Base-by-base conservation (phyloP, 805 yeast genomes). In the Komagataella kurtzmanii region DNA sequence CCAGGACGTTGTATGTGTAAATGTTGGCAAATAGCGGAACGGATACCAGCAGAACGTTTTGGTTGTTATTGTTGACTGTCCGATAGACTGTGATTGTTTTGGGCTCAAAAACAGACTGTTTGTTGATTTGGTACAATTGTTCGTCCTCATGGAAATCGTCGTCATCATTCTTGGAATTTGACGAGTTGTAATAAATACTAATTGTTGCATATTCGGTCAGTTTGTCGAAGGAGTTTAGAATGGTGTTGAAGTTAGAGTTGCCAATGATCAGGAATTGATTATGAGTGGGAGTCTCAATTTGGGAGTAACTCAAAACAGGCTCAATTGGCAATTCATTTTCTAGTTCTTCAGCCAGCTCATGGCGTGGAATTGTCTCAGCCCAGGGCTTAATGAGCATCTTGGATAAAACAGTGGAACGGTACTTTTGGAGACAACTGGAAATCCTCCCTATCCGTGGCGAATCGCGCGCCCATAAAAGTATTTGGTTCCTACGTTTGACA, bases 111-210 rank as follows among this genome's bases (percentile, higher is more conserved):
- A 54, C 60, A 58, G 54, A 59, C 59, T 49, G 68, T 44, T 55
- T 49, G n/a, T 51, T 54, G 7, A 44, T 24, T 12, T 62, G 45
- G 59, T 76, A 76, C 49, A 77, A 64, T 57, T 76, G 81, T 53
- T 74, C 77, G 50, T 73, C 76, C 51, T 75, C 80, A 54, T 75
- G 77, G 53, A 62, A 74, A 10, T 56, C 59, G 3, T 46, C 53
- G 2, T 58, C 65, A 7, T 56, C 55, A 1, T 57, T 61, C 1
- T 50, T 53, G 1, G 54, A 50, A 19, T 3, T 52, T 48, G n/a
- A 36, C 47, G 19, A 18, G 17, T 45, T 21, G 56, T 53, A 3
- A 14, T 23, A 58, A 53, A 7, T 40, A 48, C n/a, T 19, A 24
- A 43, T n/a, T 36, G 49, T 5, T 44, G 10, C 52, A 56, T 7